Evolutionary conservation across 2,329 filamentous ascomycete species (phyloP).

Genomic region (Chaetomium olivaceum): DNA sequence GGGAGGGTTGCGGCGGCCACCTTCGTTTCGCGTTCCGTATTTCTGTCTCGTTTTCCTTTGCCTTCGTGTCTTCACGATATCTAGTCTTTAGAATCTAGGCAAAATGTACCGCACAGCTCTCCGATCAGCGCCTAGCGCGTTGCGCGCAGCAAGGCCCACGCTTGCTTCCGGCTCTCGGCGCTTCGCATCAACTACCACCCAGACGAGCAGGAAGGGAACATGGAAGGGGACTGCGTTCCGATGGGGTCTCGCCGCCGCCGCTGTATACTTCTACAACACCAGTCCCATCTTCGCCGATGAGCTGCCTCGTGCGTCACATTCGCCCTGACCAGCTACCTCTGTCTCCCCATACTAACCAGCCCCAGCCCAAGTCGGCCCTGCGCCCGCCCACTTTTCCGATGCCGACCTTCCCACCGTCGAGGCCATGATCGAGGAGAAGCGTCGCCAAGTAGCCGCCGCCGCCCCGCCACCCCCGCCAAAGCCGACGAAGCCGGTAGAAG

Average conservation of each 20-base stretch:
- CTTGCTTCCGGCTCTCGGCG: conserved; percentile 48
- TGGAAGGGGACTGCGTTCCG: conserved; percentile 77
- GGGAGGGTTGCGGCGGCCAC: conserved; percentile 24
- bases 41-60: background rate
- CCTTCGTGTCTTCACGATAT: background rate
- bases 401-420: conserved; percentile 65
- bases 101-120: conserved; percentile 57
- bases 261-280: conserved; percentile 93
- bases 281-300: conserved; percentile 85
- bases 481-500: conserved; percentile 29
- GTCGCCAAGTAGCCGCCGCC: conserved; percentile 45
- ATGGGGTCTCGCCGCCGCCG: conserved; percentile 73
- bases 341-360: conserved; percentile 13
- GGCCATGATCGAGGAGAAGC: conserved; percentile 65
- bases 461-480: conserved; percentile 35
- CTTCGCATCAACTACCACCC: conserved; percentile 56
- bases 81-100: background rate
- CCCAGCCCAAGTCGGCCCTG: conserved; percentile 40
- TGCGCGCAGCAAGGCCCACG: conserved; percentile 46
- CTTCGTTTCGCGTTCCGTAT: conserved; percentile 22
- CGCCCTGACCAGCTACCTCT: conserved; percentile 1
- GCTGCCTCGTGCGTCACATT: conserved; percentile 58
- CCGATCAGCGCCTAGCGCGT: conserved; percentile 50
- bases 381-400: conserved; percentile 56
- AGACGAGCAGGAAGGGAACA: conserved; percentile 65